phyloP scores from a whole-genome alignment of 495 filamentous ascomycete genomes.

The Aspergillus affinis region DNA sequence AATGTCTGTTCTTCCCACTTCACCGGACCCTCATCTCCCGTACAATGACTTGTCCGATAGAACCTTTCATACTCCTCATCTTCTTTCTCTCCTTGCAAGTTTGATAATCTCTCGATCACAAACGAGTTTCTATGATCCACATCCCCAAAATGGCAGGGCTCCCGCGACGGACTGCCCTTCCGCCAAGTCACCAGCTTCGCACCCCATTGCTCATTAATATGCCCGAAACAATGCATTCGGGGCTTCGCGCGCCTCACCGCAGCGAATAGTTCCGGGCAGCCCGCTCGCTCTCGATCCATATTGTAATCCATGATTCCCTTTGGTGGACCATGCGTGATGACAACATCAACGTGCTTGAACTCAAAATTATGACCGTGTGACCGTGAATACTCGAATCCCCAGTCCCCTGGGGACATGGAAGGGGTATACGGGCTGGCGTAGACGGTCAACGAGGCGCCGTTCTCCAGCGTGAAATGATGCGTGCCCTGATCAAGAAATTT shows the following conservation, averaged over 20 bases:
- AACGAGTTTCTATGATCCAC: conserved; percentile 48
- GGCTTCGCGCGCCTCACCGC: conserved; percentile 55
- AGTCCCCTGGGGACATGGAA: conserved; percentile 40
- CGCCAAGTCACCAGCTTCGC: conserved; percentile 59
- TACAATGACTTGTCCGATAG: conserved; percentile 35
- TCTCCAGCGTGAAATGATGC: conserved; percentile 51
- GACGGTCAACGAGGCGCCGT: conserved; percentile 57
- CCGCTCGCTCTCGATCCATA: conserved; percentile 35
- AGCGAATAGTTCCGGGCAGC: conserved; percentile 57
- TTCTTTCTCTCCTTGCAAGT: conserved; percentile 16
- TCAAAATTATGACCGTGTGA: conserved; percentile 47
- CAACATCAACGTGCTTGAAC: conserved; percentile 53
- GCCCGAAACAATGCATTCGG: conserved; percentile 67
- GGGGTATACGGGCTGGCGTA: conserved; percentile 70
- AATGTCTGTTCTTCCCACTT: conserved; percentile 51
- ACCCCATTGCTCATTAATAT: conserved; percentile 71
- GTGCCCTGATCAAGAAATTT: conserved; percentile 62
- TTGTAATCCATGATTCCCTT: conserved; percentile 52
- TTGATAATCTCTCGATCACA: conserved; percentile 40
- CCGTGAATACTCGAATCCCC: conserved; percentile 59
- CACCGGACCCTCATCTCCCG: conserved; percentile 29
- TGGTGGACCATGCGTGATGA: conserved; percentile 71
- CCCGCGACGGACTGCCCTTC: conserved; percentile 21
- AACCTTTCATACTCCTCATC: conserved; percentile 7
- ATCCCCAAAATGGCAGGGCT: conserved; percentile 42